Evolutionary conservation across 2,329 filamentous ascomycete genomes (phyloP), one percentile per base, ranked within the genome.

Genomic region (Myriangium duriaei): DNA sequence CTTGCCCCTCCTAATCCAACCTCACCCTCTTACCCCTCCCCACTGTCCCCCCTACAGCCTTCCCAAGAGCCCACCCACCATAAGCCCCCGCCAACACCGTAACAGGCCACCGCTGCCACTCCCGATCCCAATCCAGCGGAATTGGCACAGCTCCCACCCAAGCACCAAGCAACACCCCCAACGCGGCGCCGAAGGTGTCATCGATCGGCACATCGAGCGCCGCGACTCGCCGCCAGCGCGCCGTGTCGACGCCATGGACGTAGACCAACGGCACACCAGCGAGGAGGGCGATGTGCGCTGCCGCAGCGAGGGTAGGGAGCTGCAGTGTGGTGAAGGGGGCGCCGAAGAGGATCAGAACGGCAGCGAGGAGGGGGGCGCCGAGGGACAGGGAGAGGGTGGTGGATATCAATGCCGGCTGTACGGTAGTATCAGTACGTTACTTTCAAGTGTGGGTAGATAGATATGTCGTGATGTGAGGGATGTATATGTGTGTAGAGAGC

Each of bases 21-120:
- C 49, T 61, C 58, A 67, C 59, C 50, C 55, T 64, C 46, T 53
- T 58, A 5, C 67, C 67, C 45, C 60, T 65, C 24, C 65, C 52
- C 41, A 66, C 26, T 18, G 58, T 59, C 10, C 78, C 76, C 12
- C 66, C 65, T 2, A 76, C 46, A 39, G 74, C 51, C 54, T 81
- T 79, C 1, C 86, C 86, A 10, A 83, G 47, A 1, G 74, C 67
- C 58, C 82, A 86, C 1, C 91, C 91, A 4, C 74, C 61, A 59
- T 93, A 96, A 12, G 81, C 69, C 2, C 91, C 91, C 2, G 74
- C 76, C 4, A 96, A 62, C 42, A 98, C 81, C 0, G 91, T 98
- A 33, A 96, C 79, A 0, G 91, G 91, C 82, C 88, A 98, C 58
- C 80, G 83, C 72, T 98, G 91, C 91, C 91, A 98, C 50, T 93